Percentiles rank a stretch among this genome's conserved stretches.
Evolutionary conservation across 305 asterid species (phyloP).

Genomic region (Fraxinus greggii): DNA sequence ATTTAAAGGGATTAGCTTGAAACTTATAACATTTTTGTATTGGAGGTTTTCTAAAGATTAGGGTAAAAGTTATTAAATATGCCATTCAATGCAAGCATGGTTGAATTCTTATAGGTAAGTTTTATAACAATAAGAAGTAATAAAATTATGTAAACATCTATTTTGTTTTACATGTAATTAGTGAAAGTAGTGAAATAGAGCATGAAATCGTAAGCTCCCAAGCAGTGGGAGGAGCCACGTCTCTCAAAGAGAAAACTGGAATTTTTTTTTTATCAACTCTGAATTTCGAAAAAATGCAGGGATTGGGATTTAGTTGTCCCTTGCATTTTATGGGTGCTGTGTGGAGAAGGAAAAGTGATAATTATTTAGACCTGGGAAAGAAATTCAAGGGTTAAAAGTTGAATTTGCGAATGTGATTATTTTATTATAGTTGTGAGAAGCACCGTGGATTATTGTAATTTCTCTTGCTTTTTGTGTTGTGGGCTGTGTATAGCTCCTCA

Average conservation of each 20-base stretch:
- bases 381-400: background rate
- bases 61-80: background rate
- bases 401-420: constrained; percentile 7
- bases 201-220: background rate
- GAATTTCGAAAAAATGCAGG: constrained; percentile 1
- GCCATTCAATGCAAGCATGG: background rate
- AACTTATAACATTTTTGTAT: background rate
- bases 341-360: constrained; percentile 8
- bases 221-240: background rate
- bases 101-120: background rate
- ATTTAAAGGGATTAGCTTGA: background rate
- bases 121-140: background rate
- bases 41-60: background rate
- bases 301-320: constrained; percentile 13
- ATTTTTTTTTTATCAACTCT: background rate
- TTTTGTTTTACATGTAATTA: background rate
- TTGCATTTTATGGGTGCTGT: background rate
- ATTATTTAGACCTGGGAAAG: constrained; percentile 1
- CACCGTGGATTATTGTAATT: background rate
- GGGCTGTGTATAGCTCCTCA: background rate
- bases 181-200: background rate
- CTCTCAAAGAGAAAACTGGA: background rate
- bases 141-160: background rate
- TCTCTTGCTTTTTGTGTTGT: constrained; percentile 6
- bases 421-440: constrained; percentile 20